phyloP scores from a whole-genome alignment of 2,329 filamentous ascomycete genomes.

The Periconia sp. region DNA sequence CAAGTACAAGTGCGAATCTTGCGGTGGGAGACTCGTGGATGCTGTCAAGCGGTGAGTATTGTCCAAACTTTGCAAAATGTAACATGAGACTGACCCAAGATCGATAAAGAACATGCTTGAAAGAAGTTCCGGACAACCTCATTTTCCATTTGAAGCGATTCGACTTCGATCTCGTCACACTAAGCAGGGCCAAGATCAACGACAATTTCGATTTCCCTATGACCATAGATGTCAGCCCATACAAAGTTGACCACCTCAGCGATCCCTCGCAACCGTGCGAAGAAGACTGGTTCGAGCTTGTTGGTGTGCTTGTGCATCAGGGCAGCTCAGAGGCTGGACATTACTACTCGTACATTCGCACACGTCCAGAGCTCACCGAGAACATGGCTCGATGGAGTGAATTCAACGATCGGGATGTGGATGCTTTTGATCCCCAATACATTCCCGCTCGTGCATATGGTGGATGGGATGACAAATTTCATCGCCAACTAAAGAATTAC shows the following conservation, averaged over 20 bases:
- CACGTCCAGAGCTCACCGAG: conserved; percentile 62
- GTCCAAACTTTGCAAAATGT: background rate
- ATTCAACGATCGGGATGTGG: conserved; percentile 90
- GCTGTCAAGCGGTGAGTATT: conserved; percentile 75
- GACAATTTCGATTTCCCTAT: conserved; percentile 88
- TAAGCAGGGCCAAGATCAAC: conserved; percentile 90
- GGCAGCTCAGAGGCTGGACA: conserved; percentile 93
- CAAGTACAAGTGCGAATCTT: conserved; percentile 95
- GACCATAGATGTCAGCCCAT: conserved; percentile 82
- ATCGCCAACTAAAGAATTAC: conserved; percentile 33
- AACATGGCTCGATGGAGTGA: conserved; percentile 71
- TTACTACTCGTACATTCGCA: conserved; percentile 94
- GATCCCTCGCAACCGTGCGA: conserved; percentile 57
- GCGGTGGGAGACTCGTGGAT: conserved; percentile 79
- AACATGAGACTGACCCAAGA: conserved; percentile 13
- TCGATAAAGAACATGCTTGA: conserved; percentile 77
- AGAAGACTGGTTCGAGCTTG: conserved; percentile 84
- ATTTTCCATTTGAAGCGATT: conserved; percentile 95
- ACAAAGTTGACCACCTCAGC: conserved; percentile 82
- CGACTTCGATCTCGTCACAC: conserved; percentile 74
- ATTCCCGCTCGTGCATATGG: conserved; percentile 76
- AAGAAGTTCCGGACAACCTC: conserved; percentile 88
- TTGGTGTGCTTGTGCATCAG: conserved; percentile 91
- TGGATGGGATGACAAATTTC: conserved; percentile 40
- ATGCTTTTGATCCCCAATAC: conserved; percentile 69